Conservation (phyloP, 768 basidiomycete genomes). For the Phaffia australis region DNA sequence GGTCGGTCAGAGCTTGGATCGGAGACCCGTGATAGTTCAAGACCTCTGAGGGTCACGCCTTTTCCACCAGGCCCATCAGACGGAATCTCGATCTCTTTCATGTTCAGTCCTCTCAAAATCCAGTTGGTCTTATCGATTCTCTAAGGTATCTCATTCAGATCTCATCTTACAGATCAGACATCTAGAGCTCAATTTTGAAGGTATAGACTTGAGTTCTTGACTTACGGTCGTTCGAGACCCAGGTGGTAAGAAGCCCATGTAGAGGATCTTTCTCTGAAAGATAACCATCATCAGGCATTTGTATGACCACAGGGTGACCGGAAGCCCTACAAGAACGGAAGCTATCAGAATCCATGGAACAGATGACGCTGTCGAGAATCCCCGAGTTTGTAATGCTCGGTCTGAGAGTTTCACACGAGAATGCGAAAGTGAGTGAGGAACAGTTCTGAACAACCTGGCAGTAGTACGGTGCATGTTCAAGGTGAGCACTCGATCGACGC, state of each 20-base stretch:
- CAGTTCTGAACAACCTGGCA: too few species aligned
- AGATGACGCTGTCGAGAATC: neutral
- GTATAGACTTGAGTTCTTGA: neutral
- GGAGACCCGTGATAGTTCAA: slow-evolving; percentile 29
- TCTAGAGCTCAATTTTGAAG: neutral
- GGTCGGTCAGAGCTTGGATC: neutral
- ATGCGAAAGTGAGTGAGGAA: too few species aligned
- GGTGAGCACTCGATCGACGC: too few species aligned
- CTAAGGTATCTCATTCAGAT: neutral
- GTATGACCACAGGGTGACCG: slow-evolving; percentile 42
- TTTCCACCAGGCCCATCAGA: slow-evolving; percentile 25
- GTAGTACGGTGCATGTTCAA: too few species aligned
- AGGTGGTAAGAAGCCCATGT: slow-evolving; percentile 45
- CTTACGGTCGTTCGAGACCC: slow-evolving; percentile 35
- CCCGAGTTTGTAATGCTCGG: too few species aligned
- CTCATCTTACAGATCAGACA: neutral
- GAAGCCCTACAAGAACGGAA: slow-evolving; percentile 39
- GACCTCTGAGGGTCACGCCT: slow-evolving; percentile 30
- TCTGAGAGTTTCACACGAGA: too few species aligned
- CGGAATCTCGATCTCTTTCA: slow-evolving; percentile 34
- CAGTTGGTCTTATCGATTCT: slow-evolving; percentile 11
- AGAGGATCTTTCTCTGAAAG: slow-evolving; percentile 45
- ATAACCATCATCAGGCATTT: slow-evolving; percentile 47
- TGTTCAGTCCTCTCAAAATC: slow-evolving; percentile 29
- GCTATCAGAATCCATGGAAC: slow-evolving; percentile 11